Evolutionary conservation across 495 filamentous ascomycete genomes (phyloP), one percentile per base, ranked within the genome.

Genomic region (Penicillium waksmanii): DNA sequence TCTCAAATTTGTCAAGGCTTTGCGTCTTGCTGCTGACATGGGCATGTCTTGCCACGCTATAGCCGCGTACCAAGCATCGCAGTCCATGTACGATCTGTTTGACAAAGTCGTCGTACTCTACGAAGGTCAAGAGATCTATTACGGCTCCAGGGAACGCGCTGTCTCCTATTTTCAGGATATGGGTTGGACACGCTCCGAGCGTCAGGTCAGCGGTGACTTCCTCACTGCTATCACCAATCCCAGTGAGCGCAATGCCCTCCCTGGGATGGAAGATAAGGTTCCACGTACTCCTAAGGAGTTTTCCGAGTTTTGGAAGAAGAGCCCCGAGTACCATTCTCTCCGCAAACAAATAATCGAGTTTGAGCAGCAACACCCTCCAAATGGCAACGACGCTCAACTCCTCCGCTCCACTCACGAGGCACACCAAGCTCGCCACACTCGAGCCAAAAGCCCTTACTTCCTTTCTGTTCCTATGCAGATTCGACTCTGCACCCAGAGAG

Each of bases 61-160:
- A n/a, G 90, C 89, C 0, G 80, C 92, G 5, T 95, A 93, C 62
- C 91, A 95, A 69, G 91, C 91, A 0, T 88, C 85, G 12, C 90
- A 96, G 68, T 89, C 85, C 58, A 96, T 96, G 60, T 96, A 93
- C 69, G 74, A 77, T 36, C 63, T 76, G 12, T 87, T 87, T 56
- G 85, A 87, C 66, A 87, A 87, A 63, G 80, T 81, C 6, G 53
- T 77, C 2, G 76, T 89, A 1, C 68, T 89, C 1, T 87, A 88
- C 60, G 80, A 85, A 47, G 87, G 87, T 2, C 72, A 81, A 3
- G 76, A 89, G 61, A 87, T 89, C 40, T 90, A 84, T 66, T 89
- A 82, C 54, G 87, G 88, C 0, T 80, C 80, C 0, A 75, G 75
- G 2, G 71, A 79, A 2, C 69, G 77, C 15, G 87, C 87, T 5